These are phyloP conservation scores for Trichocomaceae sp. DNA, from an alignment of 2,329 filamentous ascomycete genomes.

Conservation along the genomic window DNA sequence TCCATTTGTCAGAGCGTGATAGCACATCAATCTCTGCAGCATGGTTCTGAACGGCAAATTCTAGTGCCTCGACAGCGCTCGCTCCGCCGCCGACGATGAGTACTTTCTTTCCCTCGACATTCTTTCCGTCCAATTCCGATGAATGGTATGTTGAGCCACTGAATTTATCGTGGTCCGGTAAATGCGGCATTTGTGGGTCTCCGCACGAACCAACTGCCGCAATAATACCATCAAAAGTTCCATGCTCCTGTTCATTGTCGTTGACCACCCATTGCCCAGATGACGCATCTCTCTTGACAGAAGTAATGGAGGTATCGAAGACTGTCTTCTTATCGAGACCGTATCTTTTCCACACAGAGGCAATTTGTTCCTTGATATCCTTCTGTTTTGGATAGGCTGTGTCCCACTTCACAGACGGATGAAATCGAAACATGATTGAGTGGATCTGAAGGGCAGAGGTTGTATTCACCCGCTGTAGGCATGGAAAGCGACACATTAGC, in stretches of 20 bases:
- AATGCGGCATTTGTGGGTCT: slow-evolving; percentile 63
- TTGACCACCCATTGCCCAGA: slow-evolving; percentile 71
- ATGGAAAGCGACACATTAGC: not conserved
- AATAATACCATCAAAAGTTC: slow-evolving; percentile 71
- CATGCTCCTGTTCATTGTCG: slow-evolving; percentile 60
- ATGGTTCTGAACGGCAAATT: slow-evolving; percentile 63
- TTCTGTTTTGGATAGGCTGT: slow-evolving; percentile 70
- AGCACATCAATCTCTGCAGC: slow-evolving; percentile 66
- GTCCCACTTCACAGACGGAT: slow-evolving; percentile 69
- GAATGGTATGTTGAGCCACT: slow-evolving; percentile 69
- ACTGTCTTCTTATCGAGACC: slow-evolving; percentile 62
- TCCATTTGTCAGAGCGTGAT: slow-evolving; percentile 76
- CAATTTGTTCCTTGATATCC: slow-evolving; percentile 68
- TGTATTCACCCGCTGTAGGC: slow-evolving; percentile 63
- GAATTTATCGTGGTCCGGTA: slow-evolving; percentile 66
- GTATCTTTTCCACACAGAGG: slow-evolving; percentile 67
- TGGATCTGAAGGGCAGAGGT: slow-evolving; percentile 79
- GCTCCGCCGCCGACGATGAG: slow-evolving; percentile 73
- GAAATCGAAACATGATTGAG: slow-evolving; percentile 80
- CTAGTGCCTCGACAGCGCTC: slow-evolving; percentile 73
- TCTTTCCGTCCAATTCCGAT: slow-evolving; percentile 64
- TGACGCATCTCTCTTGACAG: slow-evolving; percentile 60
- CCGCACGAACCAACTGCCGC: slow-evolving; percentile 75
- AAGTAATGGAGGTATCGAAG: slow-evolving; percentile 64
- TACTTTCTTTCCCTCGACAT: slow-evolving; percentile 67